Conservation (phyloP, 116 monocot species). For the Dioscorea cayenensis region DNA sequence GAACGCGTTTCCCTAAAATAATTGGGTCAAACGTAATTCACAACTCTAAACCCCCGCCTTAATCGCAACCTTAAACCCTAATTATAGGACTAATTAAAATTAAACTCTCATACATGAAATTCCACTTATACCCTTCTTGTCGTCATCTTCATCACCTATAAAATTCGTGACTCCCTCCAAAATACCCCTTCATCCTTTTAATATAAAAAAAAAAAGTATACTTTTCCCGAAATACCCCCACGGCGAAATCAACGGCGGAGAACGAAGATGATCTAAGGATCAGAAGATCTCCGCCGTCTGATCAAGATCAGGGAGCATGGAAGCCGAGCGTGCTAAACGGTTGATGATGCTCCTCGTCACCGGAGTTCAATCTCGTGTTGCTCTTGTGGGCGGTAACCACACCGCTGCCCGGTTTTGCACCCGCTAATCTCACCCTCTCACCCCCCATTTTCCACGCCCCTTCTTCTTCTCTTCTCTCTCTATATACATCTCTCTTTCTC, state of each 20-base stretch:
- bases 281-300: background rate
- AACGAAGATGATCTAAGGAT: background rate
- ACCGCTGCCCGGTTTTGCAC: slow-evolving; percentile 33
- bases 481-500: too few relatives aligned
- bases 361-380: background rate
- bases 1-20: too few relatives aligned
- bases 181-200: background rate
- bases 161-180: background rate
- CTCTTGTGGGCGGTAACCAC: slow-evolving; percentile 37
- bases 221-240: too few relatives aligned
- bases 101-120: background rate
- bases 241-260: background rate
- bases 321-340: background rate
- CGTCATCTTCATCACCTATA: background rate
- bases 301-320: background rate
- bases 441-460: background rate
- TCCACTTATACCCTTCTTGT: background rate
- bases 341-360: slow-evolving; percentile 8
- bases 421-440: slow-evolving; percentile 11
- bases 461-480: background rate
- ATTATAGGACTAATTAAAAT: background rate
- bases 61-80: too few relatives aligned
- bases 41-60: too few relatives aligned
- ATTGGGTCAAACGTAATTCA: too few relatives aligned
- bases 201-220: too few relatives aligned